Evolutionary conservation across 2,329 filamentous ascomycete species (phyloP).

Genomic region (Ceratocystis lukuohia): DNA sequence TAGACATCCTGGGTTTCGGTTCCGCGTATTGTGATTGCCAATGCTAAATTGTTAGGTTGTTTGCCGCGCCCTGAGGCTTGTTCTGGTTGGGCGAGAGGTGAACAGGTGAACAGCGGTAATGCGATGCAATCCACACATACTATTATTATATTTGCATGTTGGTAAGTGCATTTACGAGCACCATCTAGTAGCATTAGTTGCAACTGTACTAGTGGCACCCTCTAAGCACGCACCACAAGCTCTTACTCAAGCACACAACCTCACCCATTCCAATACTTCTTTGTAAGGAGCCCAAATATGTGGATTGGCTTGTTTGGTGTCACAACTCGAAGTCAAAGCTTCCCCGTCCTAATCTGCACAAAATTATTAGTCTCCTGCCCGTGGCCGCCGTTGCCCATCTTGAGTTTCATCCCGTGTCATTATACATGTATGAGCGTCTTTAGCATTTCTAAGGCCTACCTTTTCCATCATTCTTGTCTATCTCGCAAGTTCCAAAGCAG

Average conservation of each 20-base stretch:
- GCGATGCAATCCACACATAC: neutral
- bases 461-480: neutral
- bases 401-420: no score
- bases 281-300: neutral
- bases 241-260: no score
- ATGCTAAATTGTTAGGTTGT: neutral
- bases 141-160: neutral
- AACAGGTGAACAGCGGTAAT: neutral
- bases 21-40: neutral
- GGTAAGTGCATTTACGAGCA: neutral
- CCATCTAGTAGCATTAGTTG: no score
- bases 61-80: neutral
- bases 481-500: neutral
- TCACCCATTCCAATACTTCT: neutral
- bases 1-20: neutral
- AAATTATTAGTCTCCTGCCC: no score
- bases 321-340: neutral
- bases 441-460: neutral
- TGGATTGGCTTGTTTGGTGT: conserved; percentile 1
- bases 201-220: no score
- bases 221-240: no score
- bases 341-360: neutral
- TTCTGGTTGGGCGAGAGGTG: neutral
- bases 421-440: neutral
- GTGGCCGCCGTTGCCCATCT: no score